Evolutionary conservation across 352 stramenopile species (phyloP), one percentile per base, ranked within the genome.

Genomic region (Phytophthora chlamydospora): DNA sequence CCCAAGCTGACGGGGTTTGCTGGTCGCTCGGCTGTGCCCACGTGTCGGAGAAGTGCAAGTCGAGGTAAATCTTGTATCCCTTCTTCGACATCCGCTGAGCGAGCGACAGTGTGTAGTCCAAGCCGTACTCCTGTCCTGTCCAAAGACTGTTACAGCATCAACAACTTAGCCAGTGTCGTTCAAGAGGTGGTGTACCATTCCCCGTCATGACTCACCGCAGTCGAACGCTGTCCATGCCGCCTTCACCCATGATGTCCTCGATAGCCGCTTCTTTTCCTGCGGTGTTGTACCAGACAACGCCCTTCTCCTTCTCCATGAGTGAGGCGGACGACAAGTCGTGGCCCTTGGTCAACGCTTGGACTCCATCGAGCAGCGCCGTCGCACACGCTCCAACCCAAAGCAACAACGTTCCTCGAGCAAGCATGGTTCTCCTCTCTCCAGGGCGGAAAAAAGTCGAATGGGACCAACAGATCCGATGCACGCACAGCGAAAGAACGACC

Each of bases 1-100:
- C 63, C 51, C 62, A 75, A 16, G 44, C 35, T 2, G 55, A 59
- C 17, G 62, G 66, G 0, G 48, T 58, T 13, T 44, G 49, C 41
- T 75, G 61, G 17, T 62, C 35, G 9, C 46, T 65, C 12, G 61
- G 56, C 9, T 75, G 49, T 0, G 66, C 66, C 66, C 66, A 75
- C 1, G 66, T 75, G 31, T 75, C 66, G 14, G 66, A 75, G 51
- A 75, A 75, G 47, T 75, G 66, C 55, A 75, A 49, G 51, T 75
- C 66, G 3, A 75, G 56, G 42, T 58, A 75, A 65, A 75, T 75
- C 33, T 61, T 68, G 51, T 71, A 71, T 1, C 62, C 66, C 9
- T 58, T 58, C 36, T 63, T 75, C 8, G 46, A 68, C 47, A 71
- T 71, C 0, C 61, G 61, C 51, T 75, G 55, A 7, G 66, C 66